A percentile compares a stretch with the other conserved stretches of the same genome.
Evolutionary conservation across 73 alveolate genomes (phyloP).

Genomic region (Loxodes magnus): DNA sequence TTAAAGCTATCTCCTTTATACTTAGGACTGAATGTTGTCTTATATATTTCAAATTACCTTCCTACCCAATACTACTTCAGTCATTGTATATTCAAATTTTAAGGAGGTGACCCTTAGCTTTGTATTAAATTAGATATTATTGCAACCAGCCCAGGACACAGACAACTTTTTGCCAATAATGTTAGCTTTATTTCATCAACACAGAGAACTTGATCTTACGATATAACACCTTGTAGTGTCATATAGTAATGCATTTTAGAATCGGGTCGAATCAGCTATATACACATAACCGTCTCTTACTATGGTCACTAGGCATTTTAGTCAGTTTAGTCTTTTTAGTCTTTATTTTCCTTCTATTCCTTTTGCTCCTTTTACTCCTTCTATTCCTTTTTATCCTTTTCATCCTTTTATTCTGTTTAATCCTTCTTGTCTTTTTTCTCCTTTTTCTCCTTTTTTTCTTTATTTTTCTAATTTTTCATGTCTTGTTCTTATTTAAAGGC

Average conservation of each 20-base stretch:
- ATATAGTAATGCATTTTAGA: slow-evolving; percentile 86
- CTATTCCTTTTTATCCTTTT: slow-evolving; percentile 12
- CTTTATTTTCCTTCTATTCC: slow-evolving; percentile 20
- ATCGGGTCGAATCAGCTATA: slow-evolving; percentile 83
- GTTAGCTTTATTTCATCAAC: slow-evolving; percentile 82
- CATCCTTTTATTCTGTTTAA: background rate
- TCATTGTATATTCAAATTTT: slow-evolving; percentile 65
- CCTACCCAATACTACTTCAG: slow-evolving; percentile 87
- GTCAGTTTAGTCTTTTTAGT: too few species aligned
- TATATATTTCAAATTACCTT: slow-evolving; percentile 80
- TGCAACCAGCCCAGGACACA: slow-evolving; percentile 85
- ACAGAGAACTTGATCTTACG: slow-evolving; percentile 80
- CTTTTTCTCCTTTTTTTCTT: slow-evolving; percentile 27
- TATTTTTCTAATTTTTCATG: too few species aligned
- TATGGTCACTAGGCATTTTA: too few species aligned
- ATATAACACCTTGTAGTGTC: slow-evolving; percentile 50
- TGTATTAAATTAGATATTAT: slow-evolving; percentile 73
- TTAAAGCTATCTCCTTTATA: slow-evolving; percentile 59
- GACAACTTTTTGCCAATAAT: slow-evolving; percentile 79
- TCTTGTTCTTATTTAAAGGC: too few species aligned
- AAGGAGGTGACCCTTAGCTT: slow-evolving; percentile 60
- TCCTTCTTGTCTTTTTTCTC: slow-evolving; percentile 12
- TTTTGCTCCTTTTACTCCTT: too few species aligned
- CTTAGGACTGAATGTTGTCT: slow-evolving; percentile 47
- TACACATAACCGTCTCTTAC: too few species aligned